Conservation (phyloP, 371 early-diverging fungal species). For the Syncephalastrum monosporum region DNA sequence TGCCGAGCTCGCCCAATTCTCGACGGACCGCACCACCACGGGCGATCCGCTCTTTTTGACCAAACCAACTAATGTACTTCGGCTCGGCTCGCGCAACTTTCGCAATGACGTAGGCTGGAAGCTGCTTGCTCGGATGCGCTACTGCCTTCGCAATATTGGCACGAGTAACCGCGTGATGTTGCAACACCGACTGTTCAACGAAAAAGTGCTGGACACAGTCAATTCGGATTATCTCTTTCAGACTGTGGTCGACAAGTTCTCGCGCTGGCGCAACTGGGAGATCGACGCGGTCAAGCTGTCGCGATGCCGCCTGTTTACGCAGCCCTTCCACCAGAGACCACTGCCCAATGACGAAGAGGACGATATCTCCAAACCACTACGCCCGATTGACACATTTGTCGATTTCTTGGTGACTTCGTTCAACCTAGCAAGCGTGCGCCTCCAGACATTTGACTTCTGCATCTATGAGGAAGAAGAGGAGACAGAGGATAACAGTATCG, state of each 20-base stretch:
- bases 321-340: conserved; percentile 42
- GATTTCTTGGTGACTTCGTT: conserved; percentile 34
- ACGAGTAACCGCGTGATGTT: conserved; percentile 33
- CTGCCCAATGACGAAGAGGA: neutral
- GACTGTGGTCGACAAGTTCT: conserved; percentile 49
- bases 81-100: conserved; percentile 66
- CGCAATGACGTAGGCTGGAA: conserved; percentile 81
- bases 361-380: neutral
- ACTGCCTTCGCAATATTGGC: conserved; percentile 57
- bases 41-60: conserved; percentile 76
- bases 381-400: conserved; percentile 21
- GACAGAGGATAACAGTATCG: conserved; percentile 35
- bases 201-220: conserved; percentile 26
- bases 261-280: conserved; percentile 72
- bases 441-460: conserved; percentile 34
- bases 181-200: conserved; percentile 35
- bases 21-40: conserved; percentile 37
- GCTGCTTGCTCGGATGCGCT: conserved; percentile 68
- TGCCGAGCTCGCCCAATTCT: conserved; percentile 57
- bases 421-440: conserved; percentile 34
- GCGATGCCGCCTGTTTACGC: conserved; percentile 51
- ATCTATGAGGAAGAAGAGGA: conserved; percentile 48
- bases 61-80: conserved; percentile 68
- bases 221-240: conserved; percentile 52
- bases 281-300: conserved; percentile 45